Percentiles rank a stretch among this genome's conserved stretches.
Evolutionary conservation across 345 rosid genomes (phyloP).

Genomic region (Passiflora organensis): DNA sequence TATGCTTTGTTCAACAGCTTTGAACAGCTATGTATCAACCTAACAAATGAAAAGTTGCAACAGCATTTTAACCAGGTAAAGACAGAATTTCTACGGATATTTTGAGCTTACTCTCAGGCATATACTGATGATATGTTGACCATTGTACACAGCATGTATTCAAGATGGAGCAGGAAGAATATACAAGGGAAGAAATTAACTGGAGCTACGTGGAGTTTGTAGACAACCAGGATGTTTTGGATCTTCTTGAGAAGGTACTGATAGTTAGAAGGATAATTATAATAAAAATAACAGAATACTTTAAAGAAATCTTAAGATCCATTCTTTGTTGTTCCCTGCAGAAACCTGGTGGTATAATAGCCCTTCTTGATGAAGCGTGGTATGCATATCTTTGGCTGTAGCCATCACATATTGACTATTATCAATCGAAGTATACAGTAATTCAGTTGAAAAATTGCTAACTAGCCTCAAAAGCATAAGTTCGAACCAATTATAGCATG

Average conservation of each 20-base stretch:
- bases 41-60: conserved; percentile 75
- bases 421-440: neutral
- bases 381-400: conserved; percentile 22
- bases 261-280: conserved; percentile 1
- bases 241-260: conserved; percentile 63
- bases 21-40: conserved; percentile 76
- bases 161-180: conserved; percentile 79
- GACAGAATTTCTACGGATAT: no score
- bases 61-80: conserved; percentile 76
- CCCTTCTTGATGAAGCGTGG: conserved; percentile 80
- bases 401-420: no score
- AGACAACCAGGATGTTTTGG: conserved; percentile 73
- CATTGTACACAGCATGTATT: conserved; percentile 55
- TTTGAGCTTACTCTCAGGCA: neutral
- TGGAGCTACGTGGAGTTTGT: conserved; percentile 81
- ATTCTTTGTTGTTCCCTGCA: conserved; percentile 29
- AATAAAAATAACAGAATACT: conserved; percentile 2
- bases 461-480: no score
- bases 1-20: conserved; percentile 32
- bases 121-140: no score
- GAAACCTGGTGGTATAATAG: conserved; percentile 82
- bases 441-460: no score
- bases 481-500: no score
- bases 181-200: conserved; percentile 60
- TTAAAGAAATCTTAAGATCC: conserved; percentile 1